Conservation (phyloP, 805 yeast species). For the Teunomyces panamensis region DNA sequence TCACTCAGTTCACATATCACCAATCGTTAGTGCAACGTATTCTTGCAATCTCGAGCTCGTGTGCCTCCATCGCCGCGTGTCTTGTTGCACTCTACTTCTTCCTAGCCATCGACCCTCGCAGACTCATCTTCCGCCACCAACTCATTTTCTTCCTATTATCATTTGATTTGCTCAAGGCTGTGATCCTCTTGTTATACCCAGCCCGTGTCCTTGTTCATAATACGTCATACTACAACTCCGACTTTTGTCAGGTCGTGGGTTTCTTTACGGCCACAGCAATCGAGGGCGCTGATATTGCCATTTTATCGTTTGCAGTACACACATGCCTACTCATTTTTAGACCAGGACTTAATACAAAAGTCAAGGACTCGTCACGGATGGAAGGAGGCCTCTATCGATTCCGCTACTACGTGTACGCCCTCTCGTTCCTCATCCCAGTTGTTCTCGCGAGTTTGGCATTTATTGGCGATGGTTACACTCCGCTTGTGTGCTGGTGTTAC, state of each 20-base stretch:
- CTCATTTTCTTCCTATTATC: slow-evolving; percentile 64
- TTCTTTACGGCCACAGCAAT: slow-evolving; percentile 77
- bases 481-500: slow-evolving; percentile 75
- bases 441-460: slow-evolving; percentile 72
- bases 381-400: slow-evolving; percentile 74
- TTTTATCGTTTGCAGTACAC: slow-evolving; percentile 78
- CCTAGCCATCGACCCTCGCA: slow-evolving; percentile 60
- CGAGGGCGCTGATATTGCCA: slow-evolving; percentile 86
- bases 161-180: slow-evolving; percentile 74
- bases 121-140: slow-evolving; percentile 65
- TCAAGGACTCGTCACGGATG: slow-evolving; percentile 33
- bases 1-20: slow-evolving; percentile 23
- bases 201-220: slow-evolving; percentile 46
- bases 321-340: slow-evolving; percentile 70
- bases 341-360: slow-evolving; percentile 48
- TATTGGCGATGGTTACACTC: slow-evolving; percentile 50
- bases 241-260: slow-evolving; percentile 66
- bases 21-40: slow-evolving; percentile 32
- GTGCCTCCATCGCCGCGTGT: slow-evolving; percentile 45
- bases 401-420: slow-evolving; percentile 55
- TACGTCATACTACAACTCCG: slow-evolving; percentile 44
- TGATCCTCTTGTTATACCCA: slow-evolving; percentile 67
- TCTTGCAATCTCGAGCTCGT: slow-evolving; percentile 37
- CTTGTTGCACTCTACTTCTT: slow-evolving; percentile 57
- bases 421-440: slow-evolving; percentile 59